Percentiles rank a stretch among this genome's conserved stretches.
Evolutionary conservation across 78 protist genomes (phyloP).

Genomic region (Emiliania huxleyi): DNA sequence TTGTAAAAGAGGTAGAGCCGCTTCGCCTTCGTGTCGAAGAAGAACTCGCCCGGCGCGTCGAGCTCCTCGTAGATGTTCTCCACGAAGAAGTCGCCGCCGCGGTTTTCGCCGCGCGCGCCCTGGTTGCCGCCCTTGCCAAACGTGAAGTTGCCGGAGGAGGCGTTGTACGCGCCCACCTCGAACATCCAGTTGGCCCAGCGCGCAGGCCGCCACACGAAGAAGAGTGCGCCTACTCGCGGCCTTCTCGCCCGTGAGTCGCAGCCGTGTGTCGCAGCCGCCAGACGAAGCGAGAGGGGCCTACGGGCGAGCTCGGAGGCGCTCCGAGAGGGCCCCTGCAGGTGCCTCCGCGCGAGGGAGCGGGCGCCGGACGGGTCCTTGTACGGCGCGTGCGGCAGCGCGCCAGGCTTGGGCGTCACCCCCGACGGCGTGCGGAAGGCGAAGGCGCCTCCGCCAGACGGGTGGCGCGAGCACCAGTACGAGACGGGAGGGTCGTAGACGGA

Average conservation of each 20-base stretch:
- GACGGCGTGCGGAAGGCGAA: slow-evolving; percentile 22
- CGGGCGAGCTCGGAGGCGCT: no score
- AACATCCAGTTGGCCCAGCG: slow-evolving; percentile 57
- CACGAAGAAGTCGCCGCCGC: slow-evolving; percentile 35
- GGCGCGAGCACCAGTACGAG: slow-evolving; percentile 51
- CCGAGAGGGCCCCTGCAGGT: no score
- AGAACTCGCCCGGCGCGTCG: slow-evolving; percentile 49
- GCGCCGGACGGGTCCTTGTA: neutral
- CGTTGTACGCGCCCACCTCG: slow-evolving; percentile 6
- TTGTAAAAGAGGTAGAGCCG: slow-evolving; percentile 29
- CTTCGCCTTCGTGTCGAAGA: neutral
- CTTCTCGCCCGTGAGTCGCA: no score
- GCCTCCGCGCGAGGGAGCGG: no score
- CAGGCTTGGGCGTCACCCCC: neutral
- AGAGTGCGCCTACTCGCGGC: slow-evolving; percentile 22
- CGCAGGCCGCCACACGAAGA: slow-evolving; percentile 42
- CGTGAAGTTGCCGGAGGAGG: slow-evolving; percentile 1
- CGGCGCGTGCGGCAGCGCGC: neutral
- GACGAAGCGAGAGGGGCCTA: no score
- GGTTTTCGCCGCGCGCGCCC: slow-evolving; percentile 29
- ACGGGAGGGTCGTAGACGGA: slow-evolving; percentile 42
- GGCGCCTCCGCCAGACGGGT: slow-evolving; percentile 45
- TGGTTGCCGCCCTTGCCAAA: slow-evolving; percentile 54
- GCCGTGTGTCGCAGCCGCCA: no score
- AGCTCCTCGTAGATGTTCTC: slow-evolving; percentile 61